Evolutionary conservation across 225 moss, liverwort and hornwort species (phyloP), one percentile per base, ranked within the genome.

Genomic region (Climacium dendroides): DNA sequence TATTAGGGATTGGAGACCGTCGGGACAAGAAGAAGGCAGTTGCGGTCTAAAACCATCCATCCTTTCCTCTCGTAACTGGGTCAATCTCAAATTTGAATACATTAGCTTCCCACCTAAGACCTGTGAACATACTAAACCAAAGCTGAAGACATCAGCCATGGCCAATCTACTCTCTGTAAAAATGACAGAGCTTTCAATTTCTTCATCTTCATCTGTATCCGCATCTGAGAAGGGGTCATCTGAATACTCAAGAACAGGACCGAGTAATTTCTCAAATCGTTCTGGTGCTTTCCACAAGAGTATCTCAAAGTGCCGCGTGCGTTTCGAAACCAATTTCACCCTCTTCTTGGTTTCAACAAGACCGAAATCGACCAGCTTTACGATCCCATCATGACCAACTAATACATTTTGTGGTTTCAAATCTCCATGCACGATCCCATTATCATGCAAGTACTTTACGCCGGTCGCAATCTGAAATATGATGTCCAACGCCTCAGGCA

Each of bases 1-100:
- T 45, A 72, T 29, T 72, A 72, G 28, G 29, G 0, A 0, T 45
- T 0, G 72, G 29, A 72, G 45, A 29, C 0, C 10, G 0, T 6
- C 1, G 10, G 72, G 72, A 6, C 72, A 72, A 17, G 71, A 0
- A 71, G 45, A 72, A 72, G 29, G 45, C 28, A 72, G 17, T 45
- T 45, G 45, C 2, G 72, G 72, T 45, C 17, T 45, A 72, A 72
- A 43, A 28, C 1, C 28, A 72, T 45, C 2, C 72, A 45, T 45
- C 72, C 72, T 72, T 45, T 29, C 28, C 45, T 72, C 6, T 10
- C 29, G 72, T 72, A 72, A 72, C 17, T 72, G 45, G 29, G 45
- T 72, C 29, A 72, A 72, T 45, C 72, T 72, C 72, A 45, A 72
- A 45, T 45, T 45, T 45, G 45, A 72, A 17, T 45, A 29, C 72